These are phyloP conservation scores for Phytophthora nicotianae DNA, from an alignment of 352 stramenopile species.

Conservation along the genomic window DNA sequence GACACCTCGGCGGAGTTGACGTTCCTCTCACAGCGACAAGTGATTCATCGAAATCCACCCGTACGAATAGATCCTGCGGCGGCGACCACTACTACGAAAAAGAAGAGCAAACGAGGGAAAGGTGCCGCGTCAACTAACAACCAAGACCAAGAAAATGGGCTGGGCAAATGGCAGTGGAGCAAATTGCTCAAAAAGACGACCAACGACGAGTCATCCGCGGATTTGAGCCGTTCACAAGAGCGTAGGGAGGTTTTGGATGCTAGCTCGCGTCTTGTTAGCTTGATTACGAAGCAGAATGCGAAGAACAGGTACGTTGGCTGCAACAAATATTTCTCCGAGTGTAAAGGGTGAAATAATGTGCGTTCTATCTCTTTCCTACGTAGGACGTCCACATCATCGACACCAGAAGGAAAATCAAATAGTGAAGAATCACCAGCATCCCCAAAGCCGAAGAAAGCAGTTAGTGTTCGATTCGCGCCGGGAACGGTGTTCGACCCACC, in stretches of 20 bases:
- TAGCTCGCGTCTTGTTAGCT: conserved; percentile 30
- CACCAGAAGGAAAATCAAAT: not conserved
- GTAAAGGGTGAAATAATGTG: not conserved
- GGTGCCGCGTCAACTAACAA: conserved; percentile 20
- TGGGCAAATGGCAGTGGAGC: conserved; percentile 74
- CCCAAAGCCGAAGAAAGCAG: conserved; percentile 19
- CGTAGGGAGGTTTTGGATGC: conserved; percentile 31
- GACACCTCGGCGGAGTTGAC: conserved; percentile 73
- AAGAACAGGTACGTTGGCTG: conserved; percentile 23
- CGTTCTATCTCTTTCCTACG: not conserved
- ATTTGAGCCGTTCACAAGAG: conserved; percentile 28
- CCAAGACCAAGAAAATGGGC: conserved; percentile 39
- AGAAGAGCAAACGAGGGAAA: conserved; percentile 47
- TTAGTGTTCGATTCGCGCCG: conserved; percentile 32
- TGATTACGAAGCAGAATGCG: conserved; percentile 41
- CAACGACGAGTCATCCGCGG: conserved; percentile 13
- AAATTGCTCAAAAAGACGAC: conserved; percentile 54
- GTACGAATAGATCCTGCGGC: conserved; percentile 38
- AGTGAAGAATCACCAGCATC: conserved; percentile 5
- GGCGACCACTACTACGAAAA: conserved; percentile 17
- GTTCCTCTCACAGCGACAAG: conserved; percentile 80
- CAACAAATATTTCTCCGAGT: not conserved
- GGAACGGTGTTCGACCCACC: conserved; percentile 20
- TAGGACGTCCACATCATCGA: conserved; percentile 6
- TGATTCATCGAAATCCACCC: conserved; percentile 75